Conservation (phyloP, 805 yeast species). For the Lachancea kluyveri region DNA sequence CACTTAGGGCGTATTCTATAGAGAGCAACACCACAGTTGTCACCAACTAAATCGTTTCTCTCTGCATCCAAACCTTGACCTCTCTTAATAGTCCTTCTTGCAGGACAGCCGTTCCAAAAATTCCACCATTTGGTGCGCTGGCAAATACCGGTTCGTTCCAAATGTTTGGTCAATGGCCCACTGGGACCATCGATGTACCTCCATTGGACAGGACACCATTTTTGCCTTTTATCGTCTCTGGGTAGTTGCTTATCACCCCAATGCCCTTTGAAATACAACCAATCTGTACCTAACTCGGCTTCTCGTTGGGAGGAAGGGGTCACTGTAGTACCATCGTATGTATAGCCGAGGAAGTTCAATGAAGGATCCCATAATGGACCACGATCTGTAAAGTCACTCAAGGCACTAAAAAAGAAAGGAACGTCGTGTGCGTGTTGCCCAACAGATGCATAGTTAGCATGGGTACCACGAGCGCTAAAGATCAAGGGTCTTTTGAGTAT, state of each 20-base stretch:
- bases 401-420: slow-evolving; percentile 69
- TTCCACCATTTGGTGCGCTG: slow-evolving; percentile 93
- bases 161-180: slow-evolving; percentile 81
- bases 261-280: slow-evolving; percentile 76
- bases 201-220: slow-evolving; percentile 85
- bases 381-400: slow-evolving; percentile 89
- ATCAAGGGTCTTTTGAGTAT: slow-evolving; percentile 56
- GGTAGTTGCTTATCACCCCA: slow-evolving; percentile 85
- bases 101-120: slow-evolving; percentile 73
- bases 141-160: slow-evolving; percentile 65
- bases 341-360: slow-evolving; percentile 72
- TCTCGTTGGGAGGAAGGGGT: slow-evolving; percentile 32
- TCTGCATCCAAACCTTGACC: slow-evolving; percentile 76
- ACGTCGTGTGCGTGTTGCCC: slow-evolving; percentile 96
- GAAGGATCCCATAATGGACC: slow-evolving; percentile 96
- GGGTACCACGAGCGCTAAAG: slow-evolving; percentile 92
- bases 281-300: slow-evolving; percentile 41
- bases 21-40: slow-evolving; percentile 64
- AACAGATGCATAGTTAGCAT: slow-evolving; percentile 92
- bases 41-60: slow-evolving; percentile 60
- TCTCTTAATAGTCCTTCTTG: slow-evolving; percentile 63
- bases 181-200: slow-evolving; percentile 87
- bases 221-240: slow-evolving; percentile 70
- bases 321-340: slow-evolving; percentile 55
- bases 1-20: slow-evolving; percentile 46